Base-by-base conservation (phyloP, 1,284 basidiomycete species). In the Sanghuangporus sanghuang region DNA sequence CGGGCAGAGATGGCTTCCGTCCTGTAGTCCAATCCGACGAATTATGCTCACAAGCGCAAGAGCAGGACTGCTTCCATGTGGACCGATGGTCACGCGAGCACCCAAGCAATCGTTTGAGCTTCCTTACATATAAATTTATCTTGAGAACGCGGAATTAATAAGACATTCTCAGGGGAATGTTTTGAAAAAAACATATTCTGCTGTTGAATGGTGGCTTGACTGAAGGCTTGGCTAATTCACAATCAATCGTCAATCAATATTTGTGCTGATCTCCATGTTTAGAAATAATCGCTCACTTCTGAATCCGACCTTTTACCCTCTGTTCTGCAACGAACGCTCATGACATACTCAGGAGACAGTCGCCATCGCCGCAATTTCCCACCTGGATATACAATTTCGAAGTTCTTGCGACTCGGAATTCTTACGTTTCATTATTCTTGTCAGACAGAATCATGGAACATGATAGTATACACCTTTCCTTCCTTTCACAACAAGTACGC, bases 401-500 rank as follows among this genome's bases (percentile, higher is more conserved):
- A 32, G 27, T 3, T 2, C 27, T 32, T 32, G 5, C 27, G 27
- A 32, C 27, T 32, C 27, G 27, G 27, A 32, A 32, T 32, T 32
- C 27, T 32, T 32, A 32, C 27, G 27, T 5, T 32, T 32, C 27
- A 44, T 3, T 44, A 44, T 14, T 44, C 42, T 44, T 44, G 42
- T 5, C 6, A 18, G 42, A 44, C 42, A 12, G 42, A 18, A 5
- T 18, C 14, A 44, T 12, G 18, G 18, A 44, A 14, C 42, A 14
- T 18, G 42, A 44, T 18, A 44, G 42, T 8, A 44, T 12, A 14
- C n/a, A 12, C 42, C 12, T 3, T 44, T 59, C 16, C 40, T 14
- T 9, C 11, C 18, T 50, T 36, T 67, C 53, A 73, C 32, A 72
- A 64, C 6, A 75, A 49, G 59, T 75, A 75, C 55, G 73, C 67